Conservation (phyloP, 208 protist genomes). For the Balamuthia mandrillaris region DNA sequence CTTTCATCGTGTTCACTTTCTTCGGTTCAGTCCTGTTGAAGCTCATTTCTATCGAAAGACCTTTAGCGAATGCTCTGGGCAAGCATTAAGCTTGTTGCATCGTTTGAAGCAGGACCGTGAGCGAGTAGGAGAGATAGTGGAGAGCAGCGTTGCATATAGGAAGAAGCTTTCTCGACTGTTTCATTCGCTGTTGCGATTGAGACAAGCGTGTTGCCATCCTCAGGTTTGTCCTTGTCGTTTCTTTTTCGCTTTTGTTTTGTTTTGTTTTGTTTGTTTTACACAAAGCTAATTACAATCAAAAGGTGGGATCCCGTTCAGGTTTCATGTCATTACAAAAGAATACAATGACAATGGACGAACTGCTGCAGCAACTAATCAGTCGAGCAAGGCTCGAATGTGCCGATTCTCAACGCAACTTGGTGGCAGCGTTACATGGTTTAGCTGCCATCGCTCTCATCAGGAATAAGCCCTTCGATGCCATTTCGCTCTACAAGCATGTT, state of each 20-base stretch:
- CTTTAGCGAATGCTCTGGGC: background rate
- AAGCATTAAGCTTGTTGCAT: background rate
- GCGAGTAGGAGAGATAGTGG: too few species aligned
- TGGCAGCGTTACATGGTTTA: constrained; percentile 16
- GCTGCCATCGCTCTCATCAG: background rate
- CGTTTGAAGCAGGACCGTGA: background rate
- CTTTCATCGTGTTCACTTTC: background rate
- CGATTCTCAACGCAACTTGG: constrained; percentile 1
- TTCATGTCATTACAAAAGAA: constrained; percentile 30
- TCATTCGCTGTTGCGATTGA: background rate
- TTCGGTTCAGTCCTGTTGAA: constrained; percentile 1
- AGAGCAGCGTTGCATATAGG: background rate
- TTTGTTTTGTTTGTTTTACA: too few species aligned
- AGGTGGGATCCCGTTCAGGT: constrained; percentile 9
- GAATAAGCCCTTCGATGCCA: background rate
- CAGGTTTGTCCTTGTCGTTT: background rate
- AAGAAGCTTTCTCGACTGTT: constrained; percentile 9
- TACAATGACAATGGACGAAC: constrained; percentile 26
- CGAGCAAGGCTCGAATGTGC: background rate
- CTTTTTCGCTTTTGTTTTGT: background rate
- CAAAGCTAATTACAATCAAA: too few species aligned
- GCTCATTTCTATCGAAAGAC: constrained; percentile 25
- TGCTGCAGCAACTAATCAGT: background rate
- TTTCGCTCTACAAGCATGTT: background rate
- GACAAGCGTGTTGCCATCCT: constrained; percentile 21